Evolutionary conservation across 257 asterid genomes (phyloP).

Genomic region (Solanum paucissectum): DNA sequence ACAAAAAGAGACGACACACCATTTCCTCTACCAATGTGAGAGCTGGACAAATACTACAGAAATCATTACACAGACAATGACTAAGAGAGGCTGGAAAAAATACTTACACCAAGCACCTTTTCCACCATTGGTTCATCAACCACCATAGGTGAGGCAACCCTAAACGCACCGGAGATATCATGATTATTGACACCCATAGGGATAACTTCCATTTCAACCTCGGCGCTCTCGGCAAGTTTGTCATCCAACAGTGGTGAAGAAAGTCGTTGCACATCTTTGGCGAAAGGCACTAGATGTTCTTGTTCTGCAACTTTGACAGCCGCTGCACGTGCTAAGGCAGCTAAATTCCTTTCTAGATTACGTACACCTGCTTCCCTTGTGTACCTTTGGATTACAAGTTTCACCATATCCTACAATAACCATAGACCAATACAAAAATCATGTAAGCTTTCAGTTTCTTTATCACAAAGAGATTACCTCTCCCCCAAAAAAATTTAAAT

Average conservation of each 20-base stretch:
- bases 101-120: slow-evolving; percentile 93
- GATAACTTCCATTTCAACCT: slow-evolving; percentile 96
- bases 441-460: neutral
- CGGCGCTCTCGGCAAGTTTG: slow-evolving; percentile 86
- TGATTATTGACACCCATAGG: slow-evolving; percentile 79
- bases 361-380: slow-evolving; percentile 99
- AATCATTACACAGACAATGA: neutral
- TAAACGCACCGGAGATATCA: slow-evolving; percentile 65
- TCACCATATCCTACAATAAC: slow-evolving; percentile 63
- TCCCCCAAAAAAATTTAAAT: neutral
- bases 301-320: slow-evolving; percentile 92
- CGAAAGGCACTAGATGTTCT: slow-evolving; percentile 65
- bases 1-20: neutral
- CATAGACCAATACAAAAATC: neutral
- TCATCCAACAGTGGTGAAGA: slow-evolving; percentile 73
- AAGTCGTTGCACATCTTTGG: slow-evolving; percentile 78
- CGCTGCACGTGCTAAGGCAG: slow-evolving; percentile 99
- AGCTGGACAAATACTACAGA: neutral
- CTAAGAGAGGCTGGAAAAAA: neutral
- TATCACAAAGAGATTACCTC: neutral
- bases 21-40: neutral
- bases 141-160: slow-evolving; percentile 51
- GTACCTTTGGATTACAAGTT: slow-evolving; percentile 82
- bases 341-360: slow-evolving; percentile 81
- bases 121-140: slow-evolving; percentile 95